Conservation (phyloP, 805 yeast genomes). For the Hanseniaspora lachancei region DNA sequence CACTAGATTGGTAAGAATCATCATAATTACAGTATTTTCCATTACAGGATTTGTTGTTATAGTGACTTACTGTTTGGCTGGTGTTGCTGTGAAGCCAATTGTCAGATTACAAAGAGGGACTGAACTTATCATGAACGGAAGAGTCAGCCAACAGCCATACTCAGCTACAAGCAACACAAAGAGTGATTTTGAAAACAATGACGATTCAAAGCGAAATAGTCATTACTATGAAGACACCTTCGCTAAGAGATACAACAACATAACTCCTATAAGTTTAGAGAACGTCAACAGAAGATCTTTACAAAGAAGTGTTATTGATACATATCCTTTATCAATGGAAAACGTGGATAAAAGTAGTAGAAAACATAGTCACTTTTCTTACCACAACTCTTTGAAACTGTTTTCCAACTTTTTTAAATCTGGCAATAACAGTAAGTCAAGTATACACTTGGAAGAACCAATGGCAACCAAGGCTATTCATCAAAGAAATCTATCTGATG, state of each 20-base stretch:
- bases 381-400: not conserved
- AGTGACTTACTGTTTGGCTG: constrained; percentile 71
- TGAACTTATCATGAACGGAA: constrained; percentile 37
- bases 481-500: not conserved
- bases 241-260: not conserved
- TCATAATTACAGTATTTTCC: constrained; percentile 66
- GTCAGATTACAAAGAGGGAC: constrained; percentile 69
- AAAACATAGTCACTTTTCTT: not conserved
- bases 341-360: not conserved
- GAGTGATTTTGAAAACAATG: not conserved
- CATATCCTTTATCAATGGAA: not conserved
- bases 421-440: not conserved
- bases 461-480: not conserved
- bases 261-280: not conserved
- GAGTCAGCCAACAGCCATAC: constrained; percentile 24
- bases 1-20: constrained; percentile 47
- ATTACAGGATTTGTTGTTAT: constrained; percentile 57
- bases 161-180: not conserved
- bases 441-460: not conserved
- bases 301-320: not conserved
- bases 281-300: not conserved
- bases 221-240: not conserved
- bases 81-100: constrained; percentile 74
- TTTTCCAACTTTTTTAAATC: not conserved
- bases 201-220: not conserved